Evolutionary conservation across 1,139 yeast species (phyloP), one percentile per base, ranked within the genome.

Genomic region (Geotrichum candidum): DNA sequence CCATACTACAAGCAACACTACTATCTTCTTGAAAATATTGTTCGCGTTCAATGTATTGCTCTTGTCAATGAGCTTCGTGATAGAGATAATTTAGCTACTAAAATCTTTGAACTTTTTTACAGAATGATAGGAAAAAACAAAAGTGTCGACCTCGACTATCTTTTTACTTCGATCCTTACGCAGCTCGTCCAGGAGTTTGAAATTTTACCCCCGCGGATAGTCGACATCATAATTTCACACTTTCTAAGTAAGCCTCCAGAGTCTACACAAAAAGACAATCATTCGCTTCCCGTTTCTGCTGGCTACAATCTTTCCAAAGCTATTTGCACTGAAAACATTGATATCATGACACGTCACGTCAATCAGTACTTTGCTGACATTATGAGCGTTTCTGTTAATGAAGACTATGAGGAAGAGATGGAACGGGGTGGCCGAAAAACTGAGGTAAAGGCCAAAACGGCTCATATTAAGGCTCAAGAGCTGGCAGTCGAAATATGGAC

Each of bases 331-430:
- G 78, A 83, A 1, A 89, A 90, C 68, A 74, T 85, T 0, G 96
- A 89, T 67, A 78, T 92, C 65, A 81, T 92, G 82, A 84, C 95
- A 13, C 82, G 96, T 65, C 85, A 85, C 66, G 80, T 89, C 35
- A 89, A 96, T 4, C 92, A 87, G 70, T 87, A 86, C 69, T 88
- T 90, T 67, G 86, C 96, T 0, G 96, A 90, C 69, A 78, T 86
- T 65, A 74, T 91, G 56, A 65, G 72, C 18, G 67, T 76, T 1
- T 66, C 69, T 57, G 67, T 66, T 45, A 68, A 69, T 38, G 67
- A 64, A 11, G 77, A 74, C 25, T 72, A 68, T 10, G 73, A 73
- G 15, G 66, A 63, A 15, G 58, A 58, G 13, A 61, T 57, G 38
- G 70, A 67, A 15, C 77, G 74, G 22, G 73, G 70, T 11, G 71